A percentile compares a stretch with the other conserved stretches of the same genome.
phyloP scores from a whole-genome alignment of 345 rosid genomes.

The Geranium rotundifolium region DNA sequence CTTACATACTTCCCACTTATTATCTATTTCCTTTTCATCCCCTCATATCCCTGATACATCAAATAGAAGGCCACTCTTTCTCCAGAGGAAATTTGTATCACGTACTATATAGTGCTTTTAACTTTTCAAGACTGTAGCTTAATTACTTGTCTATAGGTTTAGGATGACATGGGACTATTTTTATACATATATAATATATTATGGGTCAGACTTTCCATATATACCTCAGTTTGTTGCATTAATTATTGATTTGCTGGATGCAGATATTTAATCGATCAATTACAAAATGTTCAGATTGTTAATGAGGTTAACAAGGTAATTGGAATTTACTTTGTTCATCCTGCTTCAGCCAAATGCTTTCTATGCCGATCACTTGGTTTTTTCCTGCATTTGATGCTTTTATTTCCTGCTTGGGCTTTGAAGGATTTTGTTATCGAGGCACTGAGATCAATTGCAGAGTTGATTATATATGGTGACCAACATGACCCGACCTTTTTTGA shows the following conservation, averaged over 20 bases:
- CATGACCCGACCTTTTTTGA: constrained; percentile 76
- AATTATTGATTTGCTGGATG: constrained; percentile 6
- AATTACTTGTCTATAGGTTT: not conserved
- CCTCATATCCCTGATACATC: not conserved
- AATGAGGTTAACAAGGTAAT: constrained; percentile 72
- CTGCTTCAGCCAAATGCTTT: not conserved
- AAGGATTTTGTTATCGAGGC: constrained; percentile 96
- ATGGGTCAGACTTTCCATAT: not conserved
- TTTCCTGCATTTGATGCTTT: constrained; percentile 8
- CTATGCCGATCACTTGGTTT: constrained; percentile 1
- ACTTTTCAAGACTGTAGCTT: not conserved
- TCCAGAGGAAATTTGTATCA: too few relatives aligned
- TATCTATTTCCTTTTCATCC: not conserved
- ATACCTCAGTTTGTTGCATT: not conserved
- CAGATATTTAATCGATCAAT: constrained; percentile 81
- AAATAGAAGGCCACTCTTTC: too few relatives aligned
- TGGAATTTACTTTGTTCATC: not conserved
- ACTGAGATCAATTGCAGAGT: constrained; percentile 86
- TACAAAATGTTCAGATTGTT: constrained; percentile 63
- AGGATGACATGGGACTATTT: not conserved
- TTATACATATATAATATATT: not conserved
- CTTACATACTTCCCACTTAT: too few relatives aligned
- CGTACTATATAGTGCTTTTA: too few relatives aligned
- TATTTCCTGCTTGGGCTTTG: constrained; percentile 6
- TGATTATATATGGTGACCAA: constrained; percentile 95